Evolutionary conservation across 2,329 filamentous ascomycete species (phyloP), one percentile per base, ranked within the genome.

Genomic region (Colletotrichum horii): DNA sequence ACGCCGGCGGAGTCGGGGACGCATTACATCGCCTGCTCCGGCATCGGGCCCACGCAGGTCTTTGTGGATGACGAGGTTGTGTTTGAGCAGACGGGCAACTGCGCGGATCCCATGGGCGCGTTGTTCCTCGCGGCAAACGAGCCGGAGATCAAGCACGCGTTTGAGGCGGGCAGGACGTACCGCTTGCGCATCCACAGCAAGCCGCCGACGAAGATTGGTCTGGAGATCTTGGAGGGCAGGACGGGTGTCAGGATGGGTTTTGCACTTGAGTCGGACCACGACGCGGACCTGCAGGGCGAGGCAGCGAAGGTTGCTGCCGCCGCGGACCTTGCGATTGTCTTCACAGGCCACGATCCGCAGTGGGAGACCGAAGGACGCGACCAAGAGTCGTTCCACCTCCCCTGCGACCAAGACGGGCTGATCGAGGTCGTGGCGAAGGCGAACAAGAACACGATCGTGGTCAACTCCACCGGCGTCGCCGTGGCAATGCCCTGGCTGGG

Each of bases 401-500:
- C 71, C 8, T 60, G 34, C 77, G 93, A 95, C 80, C 91, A 94
- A 71, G 94, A 96, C 81, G 93, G 93, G 74, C 83, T 94, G 0
- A 87, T 94, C 60, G 83, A 83, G 1, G 87, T 89, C 64, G 91
- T 94, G 0, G 92, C 93, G 0, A 82, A 84, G 8, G 85, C 86
- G 24, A 94, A 91, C 82, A 86, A 85, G 76, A 93, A 91, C 74
- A 93, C 92, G 2, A 86, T 94, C 28, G 92, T 94, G 0, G 85
- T 93, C 19, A 90, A 93, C 79, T 92, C 93, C 55, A 93, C 91
- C 1, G 92, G 92, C 69, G 92, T 92, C 0, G 91, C 92, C 3
- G 84, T 91, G n/a, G 86, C 88, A 1, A 88, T 92, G 89, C 90
- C 90, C 3, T 92, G 90, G 90, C 81, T 88, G 4, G 80, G 85